Base-by-base conservation (phyloP, 345 rosid genomes). In the Syzygium aromaticum region DNA sequence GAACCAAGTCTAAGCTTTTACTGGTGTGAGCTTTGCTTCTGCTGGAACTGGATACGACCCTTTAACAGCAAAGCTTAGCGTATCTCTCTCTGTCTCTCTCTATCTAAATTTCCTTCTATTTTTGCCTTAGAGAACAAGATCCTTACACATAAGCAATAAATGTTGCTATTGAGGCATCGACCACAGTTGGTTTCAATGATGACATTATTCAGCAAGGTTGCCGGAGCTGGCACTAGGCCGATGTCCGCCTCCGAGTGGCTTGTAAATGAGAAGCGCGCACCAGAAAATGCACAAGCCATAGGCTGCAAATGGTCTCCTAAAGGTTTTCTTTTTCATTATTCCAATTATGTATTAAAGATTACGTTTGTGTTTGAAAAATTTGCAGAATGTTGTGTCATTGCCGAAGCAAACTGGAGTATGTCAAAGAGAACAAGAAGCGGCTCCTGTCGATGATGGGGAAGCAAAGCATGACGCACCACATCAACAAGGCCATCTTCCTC, bases 11-110 rank as follows among this genome's bases (percentile, higher is more conserved):
- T 97, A 54, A 88, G 91, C 90, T 87, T 94, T 17, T n/a, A 93
- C 91, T 15, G 99, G 99, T 86, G 98, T 97, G 78, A 93, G 97
- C 87, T 96, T 97, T 87, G 99, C 99, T 52, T 97, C 99, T 2
- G 98, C 98, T 59, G 99, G 95, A 40, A 89, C 94, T 54, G 98
- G 99, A 84, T 96, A 87, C 73, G 98, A 97, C 85, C 97, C 98
- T 27, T 92, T 97, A 30, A 97, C 98, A 33, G 93, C 99, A 13
- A 40, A 64, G 85, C 54, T 94, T 54, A 77, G 89, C 61, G 99
- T 96, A 46, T 13, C 27, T 84, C 85, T 87, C 84, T 30, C 77
- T 77, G 25, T 63, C 88, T 84, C 63, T 51, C 63, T 57, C 64
- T 57, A 28, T 25, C 64, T 59, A 38, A 67, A 46, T 57, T 54